These are phyloP conservation scores for Monascus purpureus DNA, from an alignment of 495 filamentous ascomycete species.

Conservation along the genomic window DNA sequence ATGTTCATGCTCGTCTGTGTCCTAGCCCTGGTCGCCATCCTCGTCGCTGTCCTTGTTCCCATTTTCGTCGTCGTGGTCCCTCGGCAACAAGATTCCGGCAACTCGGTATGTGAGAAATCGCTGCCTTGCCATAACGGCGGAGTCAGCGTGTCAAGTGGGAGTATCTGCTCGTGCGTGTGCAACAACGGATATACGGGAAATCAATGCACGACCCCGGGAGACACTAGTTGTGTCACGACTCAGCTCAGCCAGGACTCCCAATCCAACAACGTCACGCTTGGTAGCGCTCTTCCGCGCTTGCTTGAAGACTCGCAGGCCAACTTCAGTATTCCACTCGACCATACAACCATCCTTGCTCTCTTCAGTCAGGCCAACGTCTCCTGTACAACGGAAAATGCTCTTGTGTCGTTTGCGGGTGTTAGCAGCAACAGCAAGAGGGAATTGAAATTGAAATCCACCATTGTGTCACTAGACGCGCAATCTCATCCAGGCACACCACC, in stretches of 20 bases:
- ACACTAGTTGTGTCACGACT: conserved; percentile 59
- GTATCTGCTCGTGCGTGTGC: conserved; percentile 73
- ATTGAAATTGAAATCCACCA: no score
- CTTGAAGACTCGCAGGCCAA: conserved; percentile 48
- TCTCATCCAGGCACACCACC: not conserved
- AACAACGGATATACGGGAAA: conserved; percentile 73
- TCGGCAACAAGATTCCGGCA: conserved; percentile 24
- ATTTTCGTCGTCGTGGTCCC: conserved; percentile 67
- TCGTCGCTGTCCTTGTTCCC: conserved; percentile 79
- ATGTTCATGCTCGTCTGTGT: conserved; percentile 57
- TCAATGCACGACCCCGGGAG: conserved; percentile 46
- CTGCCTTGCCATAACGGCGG: conserved; percentile 69
- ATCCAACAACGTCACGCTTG: conserved; percentile 64
- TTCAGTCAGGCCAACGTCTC: conserved; percentile 61
- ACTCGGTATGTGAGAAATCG: conserved; percentile 35
- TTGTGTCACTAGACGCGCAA: no score
- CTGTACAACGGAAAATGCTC: conserved; percentile 69
- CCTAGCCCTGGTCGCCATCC: conserved; percentile 57
- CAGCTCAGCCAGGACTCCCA: no score
- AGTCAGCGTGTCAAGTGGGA: conserved; percentile 48
- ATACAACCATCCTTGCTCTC: conserved; percentile 51
- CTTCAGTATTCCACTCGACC: conserved; percentile 62
- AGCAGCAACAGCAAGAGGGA: conserved; percentile 11
- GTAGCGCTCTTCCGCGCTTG: conserved; percentile 59
- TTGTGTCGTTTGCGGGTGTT: conserved; percentile 64